These are phyloP conservation scores for Trichoderma reesei DNA, from an alignment of 495 filamentous ascomycete species.

Conservation along the genomic window DNA sequence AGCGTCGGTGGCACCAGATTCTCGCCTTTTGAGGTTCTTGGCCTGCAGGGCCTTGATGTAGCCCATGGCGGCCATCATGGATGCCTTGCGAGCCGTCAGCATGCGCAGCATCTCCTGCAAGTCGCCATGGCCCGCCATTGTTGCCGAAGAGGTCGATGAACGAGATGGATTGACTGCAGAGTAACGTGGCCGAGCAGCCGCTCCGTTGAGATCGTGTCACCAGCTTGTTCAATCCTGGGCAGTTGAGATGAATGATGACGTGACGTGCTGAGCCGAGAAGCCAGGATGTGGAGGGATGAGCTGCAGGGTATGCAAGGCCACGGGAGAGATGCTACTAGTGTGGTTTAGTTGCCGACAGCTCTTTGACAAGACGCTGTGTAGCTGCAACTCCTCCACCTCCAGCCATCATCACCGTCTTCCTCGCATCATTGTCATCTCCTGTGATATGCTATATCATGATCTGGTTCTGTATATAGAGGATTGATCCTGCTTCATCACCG, in stretches of 20 bases:
- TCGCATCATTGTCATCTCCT: too few species aligned
- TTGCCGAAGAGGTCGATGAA: background rate
- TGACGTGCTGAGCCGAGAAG: background rate
- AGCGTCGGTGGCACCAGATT: conserved; percentile 5
- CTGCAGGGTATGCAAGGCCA: background rate
- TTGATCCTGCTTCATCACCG: too few species aligned
- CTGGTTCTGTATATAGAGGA: too few species aligned
- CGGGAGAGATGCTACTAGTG: background rate
- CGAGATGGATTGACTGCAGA: background rate
- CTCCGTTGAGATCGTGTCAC: background rate
- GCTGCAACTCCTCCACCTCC: too few species aligned
- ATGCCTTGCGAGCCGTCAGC: conserved; percentile 60
- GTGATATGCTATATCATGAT: too few species aligned
- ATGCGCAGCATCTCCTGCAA: conserved; percentile 68
- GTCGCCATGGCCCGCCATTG: conserved; percentile 23
- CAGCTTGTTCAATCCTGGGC: too few species aligned
- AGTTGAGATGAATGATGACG: background rate
- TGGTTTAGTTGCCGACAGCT: too few species aligned
- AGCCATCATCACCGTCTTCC: too few species aligned
- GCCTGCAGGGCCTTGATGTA: conserved; percentile 58
- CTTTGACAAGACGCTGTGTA: too few species aligned
- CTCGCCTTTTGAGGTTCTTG: conserved; percentile 47
- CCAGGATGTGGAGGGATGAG: background rate
- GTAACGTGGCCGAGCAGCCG: background rate
- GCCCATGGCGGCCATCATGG: conserved; percentile 58